A percentile compares a stretch with the other conserved stretches of the same genome.
phyloP scores from a whole-genome alignment of 495 filamentous ascomycete genomes.

The Trichoderma virens region DNA sequence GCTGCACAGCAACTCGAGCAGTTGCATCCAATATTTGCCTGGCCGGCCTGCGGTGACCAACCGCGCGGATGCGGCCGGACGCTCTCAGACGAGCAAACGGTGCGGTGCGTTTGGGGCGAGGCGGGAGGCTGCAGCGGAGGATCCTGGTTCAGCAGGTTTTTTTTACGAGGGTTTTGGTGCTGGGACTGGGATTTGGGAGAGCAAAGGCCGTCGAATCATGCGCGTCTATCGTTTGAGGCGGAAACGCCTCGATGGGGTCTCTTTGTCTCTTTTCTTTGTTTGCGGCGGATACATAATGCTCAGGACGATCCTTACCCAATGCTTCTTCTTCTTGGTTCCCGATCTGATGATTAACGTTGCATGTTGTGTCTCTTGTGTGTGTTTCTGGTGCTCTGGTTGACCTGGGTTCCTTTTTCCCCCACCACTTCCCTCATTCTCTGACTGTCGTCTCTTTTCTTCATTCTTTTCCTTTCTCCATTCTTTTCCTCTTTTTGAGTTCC shows the following conservation, averaged over 20 bases:
- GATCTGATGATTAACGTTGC: slow-evolving; percentile 1
- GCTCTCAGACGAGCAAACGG: slow-evolving; percentile 1
- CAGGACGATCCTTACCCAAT: slow-evolving; percentile 5
- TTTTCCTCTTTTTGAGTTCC: slow-evolving; percentile 3
- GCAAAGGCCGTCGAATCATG: not conserved
- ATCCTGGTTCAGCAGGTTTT: no score
- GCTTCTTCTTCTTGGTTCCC: not conserved
- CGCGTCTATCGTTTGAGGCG: not conserved
- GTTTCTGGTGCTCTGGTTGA: slow-evolving; percentile 3
- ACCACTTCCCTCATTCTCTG: not conserved
- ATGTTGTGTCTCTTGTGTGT: not conserved
- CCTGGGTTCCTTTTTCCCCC: not conserved
- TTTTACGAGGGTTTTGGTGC: no score
- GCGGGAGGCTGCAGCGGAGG: no score
- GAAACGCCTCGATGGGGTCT: not conserved
- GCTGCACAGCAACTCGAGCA: not conserved
- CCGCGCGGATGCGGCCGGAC: not conserved
- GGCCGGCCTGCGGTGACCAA: not conserved
- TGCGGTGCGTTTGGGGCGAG: no score
- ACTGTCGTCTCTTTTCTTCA: slow-evolving; percentile 4
- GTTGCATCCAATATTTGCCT: not conserved
- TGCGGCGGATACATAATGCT: slow-evolving; percentile 4
- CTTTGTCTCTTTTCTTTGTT: no score
- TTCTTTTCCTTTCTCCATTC: slow-evolving; percentile 4
- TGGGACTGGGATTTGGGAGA: no score